phyloP scores from a whole-genome alignment of 768 basidiomycete genomes.

The Amyloporia xantha region DNA sequence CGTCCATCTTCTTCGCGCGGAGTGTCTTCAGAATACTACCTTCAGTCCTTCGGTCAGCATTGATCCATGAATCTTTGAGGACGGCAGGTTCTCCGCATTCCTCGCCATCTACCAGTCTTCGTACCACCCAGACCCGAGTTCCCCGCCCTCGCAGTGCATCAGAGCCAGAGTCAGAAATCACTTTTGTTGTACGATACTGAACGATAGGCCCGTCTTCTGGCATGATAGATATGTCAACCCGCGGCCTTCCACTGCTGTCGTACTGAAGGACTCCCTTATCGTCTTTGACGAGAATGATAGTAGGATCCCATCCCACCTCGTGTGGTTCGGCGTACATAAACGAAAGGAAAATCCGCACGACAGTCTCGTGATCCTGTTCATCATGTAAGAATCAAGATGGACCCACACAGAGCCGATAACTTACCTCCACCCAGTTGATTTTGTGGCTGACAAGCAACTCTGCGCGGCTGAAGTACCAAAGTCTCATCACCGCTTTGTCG shows the following conservation, averaged over 20 bases:
- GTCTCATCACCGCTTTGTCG: constrained; percentile 17
- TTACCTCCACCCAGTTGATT: constrained; percentile 15
- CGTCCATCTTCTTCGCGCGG: no score
- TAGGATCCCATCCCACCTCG: neutral
- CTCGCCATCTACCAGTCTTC: neutral
- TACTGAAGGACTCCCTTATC: neutral
- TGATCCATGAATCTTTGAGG: constrained; percentile 13
- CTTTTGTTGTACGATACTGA: constrained; percentile 2
- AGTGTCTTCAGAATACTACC: neutral
- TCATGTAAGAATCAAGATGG: neutral
- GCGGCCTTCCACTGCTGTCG: neutral
- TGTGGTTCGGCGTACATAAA: neutral
- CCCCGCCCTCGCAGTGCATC: constrained; percentile 7
- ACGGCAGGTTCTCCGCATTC: neutral
- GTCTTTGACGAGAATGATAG: neutral
- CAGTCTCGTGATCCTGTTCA: neutral
- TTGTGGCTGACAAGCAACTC: constrained; percentile 12
- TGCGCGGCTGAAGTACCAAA: constrained; percentile 25
- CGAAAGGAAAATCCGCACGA: neutral
- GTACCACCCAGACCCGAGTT: constrained; percentile 13
- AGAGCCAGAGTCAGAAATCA: constrained; percentile 1
- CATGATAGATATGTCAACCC: neutral
- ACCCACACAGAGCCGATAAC: neutral
- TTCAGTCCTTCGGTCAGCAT: constrained; percentile 4
- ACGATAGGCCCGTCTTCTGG: neutral